Conservation (phyloP, 768 basidiomycete genomes). For the Naematelia aurantialba region DNA sequence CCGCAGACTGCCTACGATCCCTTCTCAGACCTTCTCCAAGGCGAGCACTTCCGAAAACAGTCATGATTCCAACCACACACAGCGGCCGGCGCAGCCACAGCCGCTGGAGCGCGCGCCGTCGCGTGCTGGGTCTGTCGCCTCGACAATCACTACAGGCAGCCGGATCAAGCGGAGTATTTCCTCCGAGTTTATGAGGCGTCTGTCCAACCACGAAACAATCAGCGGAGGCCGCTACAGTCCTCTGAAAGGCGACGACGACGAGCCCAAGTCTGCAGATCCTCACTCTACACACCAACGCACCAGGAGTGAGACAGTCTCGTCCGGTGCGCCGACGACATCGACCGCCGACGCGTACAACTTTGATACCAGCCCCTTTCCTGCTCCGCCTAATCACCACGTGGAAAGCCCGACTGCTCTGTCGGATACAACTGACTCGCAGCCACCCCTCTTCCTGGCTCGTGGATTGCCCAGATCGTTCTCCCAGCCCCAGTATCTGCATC, state of each 20-base stretch:
- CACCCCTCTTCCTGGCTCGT: neutral
- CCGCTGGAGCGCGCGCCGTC: neutral
- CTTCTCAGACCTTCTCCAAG: neutral
- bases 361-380: neutral
- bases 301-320: slow-evolving; percentile 8
- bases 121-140: slow-evolving; percentile 19
- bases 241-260: slow-evolving; percentile 28
- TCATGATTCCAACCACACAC: neutral
- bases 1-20: neutral
- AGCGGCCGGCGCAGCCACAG: neutral
- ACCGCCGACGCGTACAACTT: neutral
- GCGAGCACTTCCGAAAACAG: neutral
- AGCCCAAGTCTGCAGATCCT: slow-evolving; percentile 3
- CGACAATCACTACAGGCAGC: slow-evolving; percentile 21
- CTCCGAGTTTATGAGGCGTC: slow-evolving; percentile 24
- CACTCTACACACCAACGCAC: neutral
- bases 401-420: neutral
- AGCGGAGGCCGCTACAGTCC: slow-evolving; percentile 29
- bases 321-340: slow-evolving; percentile 10
- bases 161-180: slow-evolving; percentile 9
- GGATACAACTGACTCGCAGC: neutral
- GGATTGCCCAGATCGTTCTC: slow-evolving; percentile 1
- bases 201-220: slow-evolving; percentile 27
- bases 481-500: neutral
- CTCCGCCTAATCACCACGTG: neutral